These are phyloP conservation scores for Arthonia radiata DNA, from an alignment of 495 filamentous ascomycete species.

Conservation along the genomic window DNA sequence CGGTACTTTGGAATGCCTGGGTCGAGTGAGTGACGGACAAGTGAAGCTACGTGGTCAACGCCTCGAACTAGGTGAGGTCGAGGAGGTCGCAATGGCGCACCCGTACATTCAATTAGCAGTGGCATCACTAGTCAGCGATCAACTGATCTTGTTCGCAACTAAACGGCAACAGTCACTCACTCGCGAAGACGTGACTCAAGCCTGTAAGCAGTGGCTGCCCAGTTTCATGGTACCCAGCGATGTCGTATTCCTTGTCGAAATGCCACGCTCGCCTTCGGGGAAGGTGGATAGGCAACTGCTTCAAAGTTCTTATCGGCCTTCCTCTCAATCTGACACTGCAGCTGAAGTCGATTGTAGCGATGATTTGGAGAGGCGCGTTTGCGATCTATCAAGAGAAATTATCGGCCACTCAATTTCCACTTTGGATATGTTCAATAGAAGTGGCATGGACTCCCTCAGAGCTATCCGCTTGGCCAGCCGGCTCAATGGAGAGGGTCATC, in stretches of 20 bases:
- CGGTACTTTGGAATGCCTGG: conserved; percentile 57
- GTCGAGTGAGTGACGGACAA: conserved; percentile 53
- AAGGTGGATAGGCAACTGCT: conserved; percentile 48
- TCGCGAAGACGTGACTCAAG: conserved; percentile 20
- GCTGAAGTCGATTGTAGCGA: conserved; percentile 1
- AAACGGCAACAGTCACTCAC: conserved; percentile 12
- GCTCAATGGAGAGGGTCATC: conserved; percentile 26
- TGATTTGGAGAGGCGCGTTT: conserved; percentile 20
- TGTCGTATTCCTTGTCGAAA: conserved; percentile 28
- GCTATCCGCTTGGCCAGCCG: conserved; percentile 40
- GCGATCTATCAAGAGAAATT: conserved; percentile 19
- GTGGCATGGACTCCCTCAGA: conserved; percentile 46
- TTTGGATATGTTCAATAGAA: conserved; percentile 20
- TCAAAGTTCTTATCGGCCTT: conserved; percentile 25
- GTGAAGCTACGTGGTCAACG: conserved; percentile 65
- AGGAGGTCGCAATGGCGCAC: conserved; percentile 35
- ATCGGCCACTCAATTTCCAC: conserved; percentile 19
- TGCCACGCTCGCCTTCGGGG: conserved; percentile 52
- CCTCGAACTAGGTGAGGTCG: conserved; percentile 64
- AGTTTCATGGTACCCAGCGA: conserved; percentile 55
- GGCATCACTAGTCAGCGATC: conserved; percentile 31
- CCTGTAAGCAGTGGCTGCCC: conserved; percentile 48
- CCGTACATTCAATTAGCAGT: conserved; percentile 26
- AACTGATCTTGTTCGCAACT: conserved; percentile 44
- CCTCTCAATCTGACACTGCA: conserved; percentile 4